phyloP scores from a whole-genome alignment of 2,329 filamentous ascomycete species.

The Pseudogymnoascus sp. region DNA sequence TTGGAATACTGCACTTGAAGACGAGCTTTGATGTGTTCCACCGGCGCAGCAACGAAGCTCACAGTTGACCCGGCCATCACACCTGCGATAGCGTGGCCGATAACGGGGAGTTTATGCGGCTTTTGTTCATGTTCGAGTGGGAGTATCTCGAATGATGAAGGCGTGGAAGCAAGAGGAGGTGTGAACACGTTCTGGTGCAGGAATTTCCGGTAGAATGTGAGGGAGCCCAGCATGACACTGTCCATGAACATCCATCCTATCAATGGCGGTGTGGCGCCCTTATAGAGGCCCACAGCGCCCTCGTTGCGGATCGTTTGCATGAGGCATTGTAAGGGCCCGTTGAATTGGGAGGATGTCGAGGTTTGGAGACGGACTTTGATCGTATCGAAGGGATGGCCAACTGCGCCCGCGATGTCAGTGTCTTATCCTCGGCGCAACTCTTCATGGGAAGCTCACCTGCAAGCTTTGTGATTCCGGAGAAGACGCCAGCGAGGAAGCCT shows the following conservation, averaged over 20 bases:
- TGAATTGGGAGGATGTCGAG: slow-evolving; percentile 67
- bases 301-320: slow-evolving; percentile 79
- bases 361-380: slow-evolving; percentile 96
- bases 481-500: slow-evolving; percentile 95
- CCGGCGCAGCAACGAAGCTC: slow-evolving; percentile 83
- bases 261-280: slow-evolving; percentile 84
- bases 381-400: slow-evolving; percentile 80
- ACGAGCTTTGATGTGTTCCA: slow-evolving; percentile 91
- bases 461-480: slow-evolving; percentile 87
- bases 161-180: slow-evolving; percentile 28
- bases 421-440: not conserved
- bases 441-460: slow-evolving; percentile 51
- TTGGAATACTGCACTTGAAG: slow-evolving; percentile 91
- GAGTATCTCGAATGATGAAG: slow-evolving; percentile 19
- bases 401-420: slow-evolving; percentile 17
- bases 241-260: slow-evolving; percentile 99
- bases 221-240: slow-evolving; percentile 76
- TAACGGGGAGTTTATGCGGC: slow-evolving; percentile 53
- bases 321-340: slow-evolving; percentile 78
- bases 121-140: slow-evolving; percentile 25
- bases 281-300: slow-evolving; percentile 80
- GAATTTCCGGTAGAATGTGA: slow-evolving; percentile 82
- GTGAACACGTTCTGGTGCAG: slow-evolving; percentile 75
- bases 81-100: slow-evolving; percentile 84
- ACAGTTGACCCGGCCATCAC: slow-evolving; percentile 84